phyloP scores from a whole-genome alignment of 495 filamentous ascomycete genomes.

The Tuber melanosporum region DNA sequence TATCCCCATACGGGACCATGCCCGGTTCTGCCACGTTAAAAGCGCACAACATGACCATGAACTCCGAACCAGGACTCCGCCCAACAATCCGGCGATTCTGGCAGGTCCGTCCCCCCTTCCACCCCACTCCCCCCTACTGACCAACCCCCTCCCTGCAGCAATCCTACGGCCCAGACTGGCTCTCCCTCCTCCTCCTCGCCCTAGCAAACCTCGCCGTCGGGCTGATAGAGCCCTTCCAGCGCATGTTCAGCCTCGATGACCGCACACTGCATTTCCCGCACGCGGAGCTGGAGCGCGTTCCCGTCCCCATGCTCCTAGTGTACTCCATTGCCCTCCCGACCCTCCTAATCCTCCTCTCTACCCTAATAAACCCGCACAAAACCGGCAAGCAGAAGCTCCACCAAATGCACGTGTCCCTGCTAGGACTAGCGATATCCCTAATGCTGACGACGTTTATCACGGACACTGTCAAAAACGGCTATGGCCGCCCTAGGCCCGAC shows the following conservation, averaged over 20 bases:
- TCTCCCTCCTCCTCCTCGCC: slow-evolving; percentile 62
- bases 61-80: background rate
- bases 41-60: slow-evolving; percentile 13
- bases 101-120: slow-evolving; percentile 17
- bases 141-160: slow-evolving; percentile 46
- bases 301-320: slow-evolving; percentile 65
- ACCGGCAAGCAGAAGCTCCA: slow-evolving; percentile 46
- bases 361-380: slow-evolving; percentile 49
- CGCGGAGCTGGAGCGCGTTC: slow-evolving; percentile 75
- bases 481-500: slow-evolving; percentile 86
- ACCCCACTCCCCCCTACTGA: background rate
- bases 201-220: slow-evolving; percentile 39
- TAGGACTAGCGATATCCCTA: slow-evolving; percentile 70
- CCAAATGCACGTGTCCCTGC: slow-evolving; percentile 76
- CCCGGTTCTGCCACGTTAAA: slow-evolving; percentile 29
- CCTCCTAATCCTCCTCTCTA: slow-evolving; percentile 55
- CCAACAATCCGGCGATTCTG: slow-evolving; percentile 22
- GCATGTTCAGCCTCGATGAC: slow-evolving; percentile 72
- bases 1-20: slow-evolving; percentile 14
- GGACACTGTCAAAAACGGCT: slow-evolving; percentile 84
- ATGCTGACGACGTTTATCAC: slow-evolving; percentile 77
- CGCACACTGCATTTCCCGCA: slow-evolving; percentile 78
- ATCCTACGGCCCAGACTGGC: slow-evolving; percentile 80
- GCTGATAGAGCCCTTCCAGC: slow-evolving; percentile 80
- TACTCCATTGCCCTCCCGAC: slow-evolving; percentile 70